These are phyloP conservation scores for Ligustrum vulgare DNA, from an alignment of 257 asterid species.

Conservation along the genomic window DNA sequence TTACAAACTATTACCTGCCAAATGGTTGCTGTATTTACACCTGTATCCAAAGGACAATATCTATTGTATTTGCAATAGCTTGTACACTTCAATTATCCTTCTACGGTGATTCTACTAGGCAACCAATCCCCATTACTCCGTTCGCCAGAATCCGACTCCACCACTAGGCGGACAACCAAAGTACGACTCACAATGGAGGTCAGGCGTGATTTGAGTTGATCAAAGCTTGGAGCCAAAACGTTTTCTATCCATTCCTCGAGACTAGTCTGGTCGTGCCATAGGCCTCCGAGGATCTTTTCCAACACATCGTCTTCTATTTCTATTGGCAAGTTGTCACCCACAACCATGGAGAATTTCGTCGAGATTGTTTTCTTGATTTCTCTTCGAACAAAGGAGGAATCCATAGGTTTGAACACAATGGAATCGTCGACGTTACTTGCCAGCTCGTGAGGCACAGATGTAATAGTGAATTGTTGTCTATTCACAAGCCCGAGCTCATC, in stretches of 20 bases:
- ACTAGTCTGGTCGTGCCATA: constrained; percentile 64
- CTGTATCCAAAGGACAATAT: constrained; percentile 15
- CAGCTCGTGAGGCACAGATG: constrained; percentile 75
- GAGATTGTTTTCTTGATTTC: constrained; percentile 79
- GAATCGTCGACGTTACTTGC: constrained; percentile 62
- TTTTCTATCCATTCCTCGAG: constrained; percentile 68
- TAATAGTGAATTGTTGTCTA: constrained; percentile 40
- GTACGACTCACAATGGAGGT: constrained; percentile 23
- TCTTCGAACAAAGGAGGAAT: constrained; percentile 46
- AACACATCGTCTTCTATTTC: constrained; percentile 64
- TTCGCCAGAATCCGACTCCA: constrained; percentile 41
- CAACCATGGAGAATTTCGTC: constrained; percentile 45
- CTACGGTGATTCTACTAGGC: constrained; percentile 62
- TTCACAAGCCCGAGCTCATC: constrained; percentile 53
- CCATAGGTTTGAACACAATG: constrained; percentile 72
- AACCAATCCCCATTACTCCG: constrained; percentile 54
- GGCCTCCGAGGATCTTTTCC: constrained; percentile 71
- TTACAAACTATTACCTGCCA: constrained; percentile 17
- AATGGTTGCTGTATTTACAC: constrained; percentile 38
- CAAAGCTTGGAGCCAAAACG: constrained; percentile 60
- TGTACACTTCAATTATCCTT: constrained; percentile 25
- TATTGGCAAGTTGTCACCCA: constrained; percentile 43
- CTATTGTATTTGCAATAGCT: neutral
- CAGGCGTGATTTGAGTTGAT: constrained; percentile 41
- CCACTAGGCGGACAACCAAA: constrained; percentile 49